A percentile compares a stretch with the other conserved stretches of the same genome.
phyloP scores from a whole-genome alignment of 441 rosid species.

The Syzygium malaccense region DNA sequence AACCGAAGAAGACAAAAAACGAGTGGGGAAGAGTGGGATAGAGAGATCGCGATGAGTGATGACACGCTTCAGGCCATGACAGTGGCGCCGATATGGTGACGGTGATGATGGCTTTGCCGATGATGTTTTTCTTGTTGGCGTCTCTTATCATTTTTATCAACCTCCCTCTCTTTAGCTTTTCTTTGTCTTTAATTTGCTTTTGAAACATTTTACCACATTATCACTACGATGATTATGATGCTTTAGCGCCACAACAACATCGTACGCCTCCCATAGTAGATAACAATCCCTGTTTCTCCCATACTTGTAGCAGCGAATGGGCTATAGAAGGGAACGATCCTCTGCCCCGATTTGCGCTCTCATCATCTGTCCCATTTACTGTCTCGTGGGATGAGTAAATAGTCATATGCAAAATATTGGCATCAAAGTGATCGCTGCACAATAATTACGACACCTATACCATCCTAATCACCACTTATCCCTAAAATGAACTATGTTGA shows the following conservation, averaged over 20 bases:
- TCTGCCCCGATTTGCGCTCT: too few species aligned
- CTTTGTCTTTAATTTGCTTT: neutral
- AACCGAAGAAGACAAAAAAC: too few species aligned
- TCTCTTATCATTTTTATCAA: neutral
- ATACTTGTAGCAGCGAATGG: neutral
- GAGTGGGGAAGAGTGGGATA: too few species aligned
- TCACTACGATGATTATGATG: neutral
- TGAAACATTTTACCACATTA: neutral
- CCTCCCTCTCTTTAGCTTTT: neutral
- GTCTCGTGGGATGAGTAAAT: neutral
- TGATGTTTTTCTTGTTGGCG: neutral
- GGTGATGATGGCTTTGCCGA: neutral
- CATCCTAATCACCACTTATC: neutral
- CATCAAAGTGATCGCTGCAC: rapidly evolving
- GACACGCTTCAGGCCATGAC: neutral
- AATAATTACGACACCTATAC: neutral
- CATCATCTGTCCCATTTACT: too few species aligned
- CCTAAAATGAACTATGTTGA: neutral
- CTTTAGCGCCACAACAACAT: neutral
- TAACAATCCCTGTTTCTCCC: neutral
- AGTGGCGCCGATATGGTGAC: neutral
- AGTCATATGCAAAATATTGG: neutral
- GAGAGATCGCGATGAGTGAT: neutral
- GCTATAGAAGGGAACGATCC: neutral
- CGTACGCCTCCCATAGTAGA: neutral